Conservation (phyloP, 139 green algal genomes). For the Parachlorella kessleri region DNA sequence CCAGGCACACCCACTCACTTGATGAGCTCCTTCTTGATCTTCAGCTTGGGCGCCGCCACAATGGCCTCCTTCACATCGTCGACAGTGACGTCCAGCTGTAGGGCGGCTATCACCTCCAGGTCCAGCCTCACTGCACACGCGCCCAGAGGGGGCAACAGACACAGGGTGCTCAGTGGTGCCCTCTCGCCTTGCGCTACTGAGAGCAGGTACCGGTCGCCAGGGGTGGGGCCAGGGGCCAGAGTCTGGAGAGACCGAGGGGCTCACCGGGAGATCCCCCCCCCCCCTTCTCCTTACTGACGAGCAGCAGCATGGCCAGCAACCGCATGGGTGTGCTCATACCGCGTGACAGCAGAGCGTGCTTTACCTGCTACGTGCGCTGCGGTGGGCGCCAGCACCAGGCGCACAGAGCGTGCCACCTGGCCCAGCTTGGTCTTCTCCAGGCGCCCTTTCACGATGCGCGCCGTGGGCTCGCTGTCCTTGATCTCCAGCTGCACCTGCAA, state of each 20-base stretch:
- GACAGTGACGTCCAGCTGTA: slow-evolving; percentile 82
- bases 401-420: slow-evolving; percentile 70
- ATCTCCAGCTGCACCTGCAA: slow-evolving; percentile 67
- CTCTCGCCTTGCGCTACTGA: too few relatives aligned
- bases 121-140: slow-evolving; percentile 54
- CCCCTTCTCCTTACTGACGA: too few relatives aligned
- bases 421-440: slow-evolving; percentile 91
- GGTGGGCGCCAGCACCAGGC: slow-evolving; percentile 32
- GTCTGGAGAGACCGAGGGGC: too few relatives aligned
- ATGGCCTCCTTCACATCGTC: slow-evolving; percentile 50
- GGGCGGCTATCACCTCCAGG: slow-evolving; percentile 52
- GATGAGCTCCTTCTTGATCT: slow-evolving; percentile 76
- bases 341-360: too few relatives aligned
- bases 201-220: too few relatives aligned
- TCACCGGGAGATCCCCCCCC: too few relatives aligned
- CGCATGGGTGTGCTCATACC: too few relatives aligned
- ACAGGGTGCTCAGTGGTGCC: too few relatives aligned
- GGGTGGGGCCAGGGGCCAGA: too few relatives aligned
- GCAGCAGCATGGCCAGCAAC: too few relatives aligned
- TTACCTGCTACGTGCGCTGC: slow-evolving; percentile 7
- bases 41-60: slow-evolving; percentile 58
- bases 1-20: slow-evolving; percentile 25
- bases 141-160: background rate
- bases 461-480: slow-evolving; percentile 66
- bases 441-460: slow-evolving; percentile 90